phyloP scores from a whole-genome alignment of 2,329 filamentous ascomycete genomes.

The Claviceps arundinis region DNA sequence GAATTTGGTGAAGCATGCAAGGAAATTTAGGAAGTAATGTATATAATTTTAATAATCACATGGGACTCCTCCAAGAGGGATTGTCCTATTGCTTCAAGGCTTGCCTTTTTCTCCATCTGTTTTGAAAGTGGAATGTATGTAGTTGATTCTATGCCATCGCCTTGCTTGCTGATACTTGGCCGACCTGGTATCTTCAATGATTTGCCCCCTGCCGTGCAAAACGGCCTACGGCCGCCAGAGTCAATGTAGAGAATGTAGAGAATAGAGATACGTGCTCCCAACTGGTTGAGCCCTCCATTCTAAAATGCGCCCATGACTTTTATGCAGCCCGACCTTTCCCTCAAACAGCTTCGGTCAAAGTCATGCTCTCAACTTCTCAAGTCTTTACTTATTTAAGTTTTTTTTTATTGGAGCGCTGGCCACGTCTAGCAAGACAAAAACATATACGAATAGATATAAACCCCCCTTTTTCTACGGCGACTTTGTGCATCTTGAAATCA shows the following conservation, averaged over 20 bases:
- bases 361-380: too few species aligned
- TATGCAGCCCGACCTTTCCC: neutral
- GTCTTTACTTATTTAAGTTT: neutral
- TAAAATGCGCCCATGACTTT: neutral
- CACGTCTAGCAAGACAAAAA: neutral
- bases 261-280: neutral
- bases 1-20: constrained; percentile 82
- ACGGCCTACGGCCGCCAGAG: neutral
- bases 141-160: too few species aligned
- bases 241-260: neutral
- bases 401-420: constrained; percentile 1
- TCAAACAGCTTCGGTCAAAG: too few species aligned
- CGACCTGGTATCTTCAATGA: too few species aligned
- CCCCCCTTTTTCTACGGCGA: neutral
- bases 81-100: too few species aligned
- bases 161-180: too few species aligned
- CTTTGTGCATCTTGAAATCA: neutral
- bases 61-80: too few species aligned
- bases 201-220: neutral
- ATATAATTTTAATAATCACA: neutral
- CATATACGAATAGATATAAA: neutral
- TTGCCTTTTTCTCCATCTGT: too few species aligned
- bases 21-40: constrained; percentile 64
- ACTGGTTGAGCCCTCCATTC: neutral
- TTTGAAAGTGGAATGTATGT: too few species aligned